Conservation (phyloP, 129 eudicot species). For the Lactuca sativa region DNA sequence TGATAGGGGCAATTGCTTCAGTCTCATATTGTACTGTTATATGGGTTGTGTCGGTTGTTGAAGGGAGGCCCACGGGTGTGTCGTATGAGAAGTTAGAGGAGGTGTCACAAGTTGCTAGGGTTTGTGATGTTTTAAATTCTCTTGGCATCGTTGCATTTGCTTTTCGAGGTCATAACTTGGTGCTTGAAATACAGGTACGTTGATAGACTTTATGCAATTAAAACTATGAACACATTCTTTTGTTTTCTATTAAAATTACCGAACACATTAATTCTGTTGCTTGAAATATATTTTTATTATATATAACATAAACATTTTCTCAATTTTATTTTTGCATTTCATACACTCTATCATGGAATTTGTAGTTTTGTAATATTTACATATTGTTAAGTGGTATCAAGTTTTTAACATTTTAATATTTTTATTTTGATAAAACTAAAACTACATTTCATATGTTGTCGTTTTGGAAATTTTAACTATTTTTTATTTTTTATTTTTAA, state of each 20-base stretch:
- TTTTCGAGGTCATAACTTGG: constrained; percentile 61
- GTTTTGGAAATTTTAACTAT: not conserved
- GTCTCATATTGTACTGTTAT: constrained; percentile 46
- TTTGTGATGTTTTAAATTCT: constrained; percentile 49
- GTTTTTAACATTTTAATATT: no score
- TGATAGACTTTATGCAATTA: not conserved
- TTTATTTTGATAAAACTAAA: no score
- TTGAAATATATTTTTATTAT: not conserved
- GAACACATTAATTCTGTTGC: not conserved
- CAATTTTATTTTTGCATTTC: no score
- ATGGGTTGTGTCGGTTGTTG: constrained; percentile 44
- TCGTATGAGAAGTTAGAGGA: constrained; percentile 16
- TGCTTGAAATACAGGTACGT: constrained; percentile 62
- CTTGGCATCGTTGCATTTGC: constrained; percentile 60
- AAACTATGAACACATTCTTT: not conserved
- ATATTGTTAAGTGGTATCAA: no score
- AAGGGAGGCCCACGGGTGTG: constrained; percentile 29
- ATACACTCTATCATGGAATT: no score
- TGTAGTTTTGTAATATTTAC: no score
- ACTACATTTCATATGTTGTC: not conserved
- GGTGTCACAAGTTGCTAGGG: constrained; percentile 10
- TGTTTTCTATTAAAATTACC: not conserved
- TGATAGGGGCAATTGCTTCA: constrained; percentile 49
- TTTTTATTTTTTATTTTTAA: no score
- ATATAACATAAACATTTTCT: no score